A percentile compares a stretch with the other conserved stretches of the same genome.
These are phyloP conservation scores for Cunninghamia lanceolata DNA, from an alignment of 75 land plant species.

Conservation along the genomic window DNA sequence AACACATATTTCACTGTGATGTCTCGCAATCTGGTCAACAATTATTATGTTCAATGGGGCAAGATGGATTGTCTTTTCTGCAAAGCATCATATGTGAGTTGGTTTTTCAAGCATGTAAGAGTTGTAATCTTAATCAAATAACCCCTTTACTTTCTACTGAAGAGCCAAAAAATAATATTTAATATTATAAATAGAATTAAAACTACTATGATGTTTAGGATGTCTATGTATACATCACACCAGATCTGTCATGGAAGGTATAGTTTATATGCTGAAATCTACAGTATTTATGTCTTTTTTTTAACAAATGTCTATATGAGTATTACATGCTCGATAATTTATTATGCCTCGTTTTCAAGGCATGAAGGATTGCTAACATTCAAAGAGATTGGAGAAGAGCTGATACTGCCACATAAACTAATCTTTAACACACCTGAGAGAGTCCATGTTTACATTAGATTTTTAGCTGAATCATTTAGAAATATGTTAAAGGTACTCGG, in stretches of 20 bases:
- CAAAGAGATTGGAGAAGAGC: not conserved
- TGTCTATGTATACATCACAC: not conserved
- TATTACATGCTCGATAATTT: not conserved
- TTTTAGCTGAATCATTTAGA: not conserved
- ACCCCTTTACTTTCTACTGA: no score
- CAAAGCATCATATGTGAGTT: no score
- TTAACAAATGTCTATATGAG: not conserved
- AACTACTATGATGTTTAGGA: not conserved
- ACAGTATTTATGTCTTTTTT: not conserved
- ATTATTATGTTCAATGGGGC: no score
- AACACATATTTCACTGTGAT: no score
- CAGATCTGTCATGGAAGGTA: no score
- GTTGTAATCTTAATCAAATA: no score
- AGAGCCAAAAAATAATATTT: no score
- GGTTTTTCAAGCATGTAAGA: no score
- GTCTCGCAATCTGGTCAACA: no score
- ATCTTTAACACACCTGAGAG: not conserved
- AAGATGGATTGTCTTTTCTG: no score
- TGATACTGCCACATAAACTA: not conserved
- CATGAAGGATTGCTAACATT: not conserved
- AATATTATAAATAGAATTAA: no score
- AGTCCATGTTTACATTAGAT: not conserved
- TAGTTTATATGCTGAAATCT: not conserved
- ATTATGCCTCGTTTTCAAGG: not conserved
- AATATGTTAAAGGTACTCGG: not conserved